A percentile compares a stretch with the other conserved stretches of the same genome.
Conservation (phyloP, 352 stramenopile species). For the Globisporangium spinosum region DNA sequence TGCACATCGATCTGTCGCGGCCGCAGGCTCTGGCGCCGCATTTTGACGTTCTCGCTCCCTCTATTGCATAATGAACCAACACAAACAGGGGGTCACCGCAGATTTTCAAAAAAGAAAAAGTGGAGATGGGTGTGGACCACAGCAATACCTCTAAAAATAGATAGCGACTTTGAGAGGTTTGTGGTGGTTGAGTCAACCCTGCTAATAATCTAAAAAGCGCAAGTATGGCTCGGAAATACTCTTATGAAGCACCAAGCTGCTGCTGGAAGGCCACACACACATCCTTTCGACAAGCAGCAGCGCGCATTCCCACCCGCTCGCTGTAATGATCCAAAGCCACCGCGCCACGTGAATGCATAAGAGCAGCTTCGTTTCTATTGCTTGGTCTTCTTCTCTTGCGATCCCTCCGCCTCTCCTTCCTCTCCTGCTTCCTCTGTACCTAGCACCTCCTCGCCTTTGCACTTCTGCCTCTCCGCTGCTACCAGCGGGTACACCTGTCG, state of each 20-base stretch:
- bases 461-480: neutral
- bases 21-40: slow-evolving; percentile 81
- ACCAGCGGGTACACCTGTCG: slow-evolving; percentile 64
- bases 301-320: no score
- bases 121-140: slow-evolving; percentile 1
- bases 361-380: neutral
- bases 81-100: neutral
- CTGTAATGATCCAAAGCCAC: neutral
- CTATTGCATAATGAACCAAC: slow-evolving; percentile 5
- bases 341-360: neutral
- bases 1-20: slow-evolving; percentile 88
- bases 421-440: neutral
- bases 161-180: neutral
- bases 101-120: neutral
- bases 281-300: no score
- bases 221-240: neutral
- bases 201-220: neutral
- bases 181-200: neutral
- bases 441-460: neutral
- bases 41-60: slow-evolving; percentile 14
- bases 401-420: neutral
- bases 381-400: slow-evolving; percentile 8
- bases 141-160: neutral
- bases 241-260: neutral
- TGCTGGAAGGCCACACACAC: neutral